Evolutionary conservation across 352 stramenopile genomes (phyloP).

Genomic region (Phytopythium helicoides): DNA sequence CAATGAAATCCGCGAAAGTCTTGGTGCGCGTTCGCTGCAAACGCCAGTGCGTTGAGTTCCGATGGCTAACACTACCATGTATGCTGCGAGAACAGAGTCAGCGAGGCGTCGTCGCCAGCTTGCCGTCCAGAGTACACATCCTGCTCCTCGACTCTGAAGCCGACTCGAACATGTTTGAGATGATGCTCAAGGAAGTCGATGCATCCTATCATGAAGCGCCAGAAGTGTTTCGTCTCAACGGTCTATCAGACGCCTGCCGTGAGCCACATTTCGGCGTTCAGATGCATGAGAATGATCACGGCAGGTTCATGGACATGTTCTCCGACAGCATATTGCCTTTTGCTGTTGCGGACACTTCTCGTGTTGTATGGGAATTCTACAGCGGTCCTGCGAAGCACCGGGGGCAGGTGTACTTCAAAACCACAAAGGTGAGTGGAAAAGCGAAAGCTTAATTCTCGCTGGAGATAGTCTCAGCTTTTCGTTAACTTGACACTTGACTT

Average conservation of each 20-base stretch:
- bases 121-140: too few relatives aligned
- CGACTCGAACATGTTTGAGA: slow-evolving; percentile 3
- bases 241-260: neutral
- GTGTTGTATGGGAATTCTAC: slow-evolving; percentile 14
- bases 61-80: too few relatives aligned
- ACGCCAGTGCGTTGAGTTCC: too few relatives aligned
- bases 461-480: too few relatives aligned
- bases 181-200: slow-evolving; percentile 8
- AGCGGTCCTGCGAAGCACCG: slow-evolving; percentile 14
- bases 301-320: slow-evolving; percentile 16
- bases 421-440: slow-evolving; percentile 12
- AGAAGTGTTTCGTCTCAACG: slow-evolving; percentile 10
- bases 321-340: slow-evolving; percentile 13
- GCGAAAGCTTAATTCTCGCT: too few relatives aligned
- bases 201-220: slow-evolving; percentile 9
- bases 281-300: slow-evolving; percentile 9
- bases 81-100: too few relatives aligned
- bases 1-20: too few relatives aligned
- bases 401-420: slow-evolving; percentile 12
- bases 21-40: too few relatives aligned
- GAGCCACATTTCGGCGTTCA: too few relatives aligned
- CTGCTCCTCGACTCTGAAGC: neutral
- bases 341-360: slow-evolving; percentile 1
- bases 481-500: neutral
- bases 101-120: too few relatives aligned